Conservation (phyloP, 2,329 filamentous ascomycete species). For the Penicillium brasilianum region DNA sequence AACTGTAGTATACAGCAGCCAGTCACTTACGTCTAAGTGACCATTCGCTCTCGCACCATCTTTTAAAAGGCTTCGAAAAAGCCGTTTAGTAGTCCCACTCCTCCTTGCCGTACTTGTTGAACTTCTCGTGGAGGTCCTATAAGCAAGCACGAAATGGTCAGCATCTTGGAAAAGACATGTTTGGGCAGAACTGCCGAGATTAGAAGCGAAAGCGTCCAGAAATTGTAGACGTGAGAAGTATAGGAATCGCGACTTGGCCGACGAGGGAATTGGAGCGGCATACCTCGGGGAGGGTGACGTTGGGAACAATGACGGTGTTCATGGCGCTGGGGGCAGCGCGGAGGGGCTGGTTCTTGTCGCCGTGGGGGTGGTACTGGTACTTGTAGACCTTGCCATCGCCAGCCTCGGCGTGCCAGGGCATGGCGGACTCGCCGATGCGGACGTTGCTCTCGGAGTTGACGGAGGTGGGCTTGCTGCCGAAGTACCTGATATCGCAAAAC, state of each 20-base stretch:
- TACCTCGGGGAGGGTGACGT: conserved; percentile 91
- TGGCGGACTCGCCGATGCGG: conserved; percentile 73
- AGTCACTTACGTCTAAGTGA: conserved; percentile 19
- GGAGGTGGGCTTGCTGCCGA: conserved; percentile 83
- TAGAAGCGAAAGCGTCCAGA: not conserved
- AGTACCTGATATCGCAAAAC: conserved; percentile 42
- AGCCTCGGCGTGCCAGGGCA: conserved; percentile 85
- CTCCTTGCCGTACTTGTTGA: conserved; percentile 99
- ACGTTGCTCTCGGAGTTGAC: conserved; percentile 81
- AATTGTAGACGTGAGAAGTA: too few species aligned
- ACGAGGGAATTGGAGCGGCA: conserved; percentile 29
- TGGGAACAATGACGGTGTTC: conserved; percentile 91
- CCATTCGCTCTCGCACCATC: conserved; percentile 21
- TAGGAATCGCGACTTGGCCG: not conserved
- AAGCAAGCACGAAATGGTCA: conserved; percentile 16
- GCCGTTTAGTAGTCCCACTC: conserved; percentile 61
- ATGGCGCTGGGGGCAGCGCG: conserved; percentile 93
- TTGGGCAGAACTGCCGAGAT: not conserved
- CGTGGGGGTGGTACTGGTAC: conserved; percentile 83
- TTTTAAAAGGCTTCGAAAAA: conserved; percentile 21
- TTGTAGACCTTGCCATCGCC: conserved; percentile 68
- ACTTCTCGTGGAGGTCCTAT: conserved; percentile 90
- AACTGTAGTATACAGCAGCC: conserved; percentile 43
- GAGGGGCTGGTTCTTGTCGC: conserved; percentile 74
- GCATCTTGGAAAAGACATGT: conserved; percentile 2